Base-by-base conservation (phyloP, 768 basidiomycete genomes). In the Boletus rubescentipes region DNA sequence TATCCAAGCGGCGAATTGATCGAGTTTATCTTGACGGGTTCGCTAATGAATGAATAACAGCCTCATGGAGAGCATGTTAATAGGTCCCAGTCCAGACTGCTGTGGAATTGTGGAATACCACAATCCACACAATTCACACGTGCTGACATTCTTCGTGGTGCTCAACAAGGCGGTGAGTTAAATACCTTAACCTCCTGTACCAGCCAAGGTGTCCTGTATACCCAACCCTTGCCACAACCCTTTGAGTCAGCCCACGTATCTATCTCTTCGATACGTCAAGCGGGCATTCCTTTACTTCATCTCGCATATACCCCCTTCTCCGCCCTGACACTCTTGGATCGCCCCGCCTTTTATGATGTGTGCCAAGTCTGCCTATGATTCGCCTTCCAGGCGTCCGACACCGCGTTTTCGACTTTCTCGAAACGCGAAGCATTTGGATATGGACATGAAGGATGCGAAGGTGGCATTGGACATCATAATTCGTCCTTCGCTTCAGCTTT, bases 401-500 rank as follows among this genome's bases (percentile, higher is more conserved):
- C 53, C 48, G 34, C 64, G 49, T 31, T 50, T 54, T 34, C 56
- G 56, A 23, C 43, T 62, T 42, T 30, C 47, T 39, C 57, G 57
- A 31, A 58, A 46, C 11, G 29, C 45, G 31, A 67, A 57, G 39
- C 52, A 20, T 6, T 21, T 62, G 40, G 54, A 67, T 11, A 41
- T 62, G 40, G 57, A 63, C 11, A 29, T 57, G 38, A 56, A 54
- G 54, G 54, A 58, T 20, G 57, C 54, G n/a, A 64, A 57, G 35
- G 35, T 57, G 9, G 41, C 54, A 23, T 41, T 67, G 49, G 54
- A 53, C 36, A 44, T 67, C 54, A 53, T 69, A 26, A 50, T 69
- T 16, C 62, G 59, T 10, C 59, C 69, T 18, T 58, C 68, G 9
- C 26, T 63, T 31, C 49, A 57, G 14, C 55, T 67, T 10, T 69